Evolutionary conservation across 345 rosid species (phyloP).

Genomic region (Acer negundo): DNA sequence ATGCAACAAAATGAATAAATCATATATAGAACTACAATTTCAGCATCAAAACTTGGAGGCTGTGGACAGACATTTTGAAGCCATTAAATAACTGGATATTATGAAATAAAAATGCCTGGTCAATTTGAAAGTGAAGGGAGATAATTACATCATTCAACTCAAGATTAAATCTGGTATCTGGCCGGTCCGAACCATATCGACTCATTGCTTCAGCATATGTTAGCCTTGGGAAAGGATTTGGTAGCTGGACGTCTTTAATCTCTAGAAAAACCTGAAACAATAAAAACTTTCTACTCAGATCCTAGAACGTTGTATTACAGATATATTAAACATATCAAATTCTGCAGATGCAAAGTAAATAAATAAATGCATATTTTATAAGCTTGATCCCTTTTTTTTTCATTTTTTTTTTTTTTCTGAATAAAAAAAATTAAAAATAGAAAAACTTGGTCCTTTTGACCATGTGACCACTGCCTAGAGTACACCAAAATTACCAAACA

Average conservation of each 20-base stretch:
- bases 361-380: not conserved
- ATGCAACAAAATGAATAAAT: not conserved
- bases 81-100: not conserved
- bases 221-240: slow-evolving; percentile 86
- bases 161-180: slow-evolving; percentile 89
- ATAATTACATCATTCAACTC: slow-evolving; percentile 84
- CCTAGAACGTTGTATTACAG: not conserved
- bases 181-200: slow-evolving; percentile 92
- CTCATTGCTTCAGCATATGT: slow-evolving; percentile 89
- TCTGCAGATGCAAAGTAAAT: slow-evolving; percentile 13
- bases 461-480: not conserved
- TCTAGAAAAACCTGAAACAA: slow-evolving; percentile 77
- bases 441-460: not conserved
- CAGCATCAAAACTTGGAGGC: not conserved
- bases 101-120: not conserved
- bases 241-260: slow-evolving; percentile 75
- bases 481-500: not conserved
- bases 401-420: not conserved
- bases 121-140: slow-evolving; percentile 14
- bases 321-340: slow-evolving; percentile 1
- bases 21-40: not conserved
- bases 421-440: too few relatives aligned
- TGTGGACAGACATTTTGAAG: not conserved
- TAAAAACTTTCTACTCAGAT: slow-evolving; percentile 1
- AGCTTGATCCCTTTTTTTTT: not conserved